phyloP scores from a whole-genome alignment of 1,139 yeast species.

The Magnusiomyces magnusii region DNA sequence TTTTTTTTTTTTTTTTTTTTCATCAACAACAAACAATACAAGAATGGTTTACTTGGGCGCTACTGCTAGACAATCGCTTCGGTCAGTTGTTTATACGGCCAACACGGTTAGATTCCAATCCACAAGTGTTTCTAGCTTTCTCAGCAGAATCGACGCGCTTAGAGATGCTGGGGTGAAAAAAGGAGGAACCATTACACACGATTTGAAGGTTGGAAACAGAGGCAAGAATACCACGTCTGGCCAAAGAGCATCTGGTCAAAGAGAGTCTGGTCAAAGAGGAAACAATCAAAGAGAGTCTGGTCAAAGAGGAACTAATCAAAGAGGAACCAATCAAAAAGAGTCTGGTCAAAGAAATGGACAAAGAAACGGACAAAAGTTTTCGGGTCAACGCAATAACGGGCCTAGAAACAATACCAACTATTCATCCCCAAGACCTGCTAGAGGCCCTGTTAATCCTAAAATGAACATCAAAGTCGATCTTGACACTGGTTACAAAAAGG shows the following conservation, averaged over 20 bases:
- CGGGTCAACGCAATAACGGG: conserved; percentile 3
- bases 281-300: neutral
- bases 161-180: neutral
- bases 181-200: neutral
- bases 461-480: neutral
- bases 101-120: neutral
- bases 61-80: neutral
- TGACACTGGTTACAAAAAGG: neutral
- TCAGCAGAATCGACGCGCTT: neutral
- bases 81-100: neutral
- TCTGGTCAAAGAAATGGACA: too few relatives aligned
- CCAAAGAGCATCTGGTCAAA: neutral
- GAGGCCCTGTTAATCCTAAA: neutral
- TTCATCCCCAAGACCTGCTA: too few relatives aligned
- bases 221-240: neutral
- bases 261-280: neutral
- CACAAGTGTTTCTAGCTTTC: neutral
- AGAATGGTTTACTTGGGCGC: neutral
- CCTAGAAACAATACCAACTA: conserved; percentile 7
- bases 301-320: neutral
- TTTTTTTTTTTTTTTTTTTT: too few relatives aligned
- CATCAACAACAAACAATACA: too few relatives aligned
- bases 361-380: too few relatives aligned
- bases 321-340: neutral
- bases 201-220: neutral